phyloP scores from a whole-genome alignment of 2,329 filamentous ascomycete species.

The Thielaviopsis ethacetica region DNA sequence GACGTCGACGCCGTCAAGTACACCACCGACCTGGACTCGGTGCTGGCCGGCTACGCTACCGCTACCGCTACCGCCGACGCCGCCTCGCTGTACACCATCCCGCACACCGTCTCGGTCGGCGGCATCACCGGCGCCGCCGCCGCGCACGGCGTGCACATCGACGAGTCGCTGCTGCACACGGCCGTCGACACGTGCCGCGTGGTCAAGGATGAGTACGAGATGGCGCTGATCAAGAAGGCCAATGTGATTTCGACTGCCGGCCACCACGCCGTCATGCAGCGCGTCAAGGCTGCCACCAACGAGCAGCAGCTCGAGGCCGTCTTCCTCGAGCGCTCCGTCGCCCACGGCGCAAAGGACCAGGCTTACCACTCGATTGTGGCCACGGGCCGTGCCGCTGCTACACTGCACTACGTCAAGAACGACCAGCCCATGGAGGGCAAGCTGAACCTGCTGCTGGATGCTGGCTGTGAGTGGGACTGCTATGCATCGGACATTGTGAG shows the following conservation, averaged over 20 bases:
- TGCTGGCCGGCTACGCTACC: slow-evolving; percentile 31
- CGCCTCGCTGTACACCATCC: slow-evolving; percentile 56
- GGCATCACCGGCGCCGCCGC: slow-evolving; percentile 57
- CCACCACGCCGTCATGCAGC: slow-evolving; percentile 45
- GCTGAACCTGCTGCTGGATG: slow-evolving; percentile 69
- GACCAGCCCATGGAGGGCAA: slow-evolving; percentile 52
- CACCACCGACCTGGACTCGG: slow-evolving; percentile 58
- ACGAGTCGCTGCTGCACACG: slow-evolving; percentile 37
- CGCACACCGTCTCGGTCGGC: slow-evolving; percentile 56
- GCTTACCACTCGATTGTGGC: slow-evolving; percentile 81
- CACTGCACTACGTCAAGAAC: slow-evolving; percentile 77
- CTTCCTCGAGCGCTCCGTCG: slow-evolving; percentile 63
- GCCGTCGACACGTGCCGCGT: slow-evolving; percentile 55
- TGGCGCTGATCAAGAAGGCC: slow-evolving; percentile 55
- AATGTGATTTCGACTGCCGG: slow-evolving; percentile 54
- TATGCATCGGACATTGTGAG: slow-evolving; percentile 53
- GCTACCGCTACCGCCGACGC: slow-evolving; percentile 4
- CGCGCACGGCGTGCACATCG: slow-evolving; percentile 39
- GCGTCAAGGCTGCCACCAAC: slow-evolving; percentile 48
- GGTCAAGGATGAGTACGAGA: slow-evolving; percentile 59
- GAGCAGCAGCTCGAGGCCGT: slow-evolving; percentile 71
- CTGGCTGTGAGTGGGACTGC: slow-evolving; percentile 59
- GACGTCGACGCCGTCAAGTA: slow-evolving; percentile 66
- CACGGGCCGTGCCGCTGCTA: slow-evolving; percentile 62
- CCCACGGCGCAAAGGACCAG: slow-evolving; percentile 62